Evolutionary conservation across 345 rosid species (phyloP), one percentile per base, ranked within the genome.

Genomic region (Populus davidiana): DNA sequence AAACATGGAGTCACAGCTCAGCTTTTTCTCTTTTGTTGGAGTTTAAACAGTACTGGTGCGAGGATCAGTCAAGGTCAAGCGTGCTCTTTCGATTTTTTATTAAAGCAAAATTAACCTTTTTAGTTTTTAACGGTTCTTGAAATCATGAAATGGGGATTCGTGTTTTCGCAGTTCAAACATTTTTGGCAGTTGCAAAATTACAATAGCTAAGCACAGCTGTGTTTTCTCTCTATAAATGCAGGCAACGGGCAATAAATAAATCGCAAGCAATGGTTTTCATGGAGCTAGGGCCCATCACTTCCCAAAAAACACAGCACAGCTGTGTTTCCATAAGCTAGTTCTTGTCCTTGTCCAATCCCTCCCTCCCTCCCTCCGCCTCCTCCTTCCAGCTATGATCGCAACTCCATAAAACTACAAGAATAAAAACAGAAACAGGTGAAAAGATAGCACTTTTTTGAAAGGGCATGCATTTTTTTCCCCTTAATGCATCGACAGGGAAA

Each of bases 401-500:
- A 71, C 52, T 25, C 11, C 75, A 71, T 21, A 54, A 10, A 21
- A 20, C 54, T 50, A 71, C 65, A 20, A 20, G 61, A 54, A 54
- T 36, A 52, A 31, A 71, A 71, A 71, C 75, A 33, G 52, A 71
- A 50, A 71, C 75, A 52, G 75, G 35, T 12, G 35, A 71, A 49
- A 71, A 33, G 29, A 47, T 12, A 1, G 5, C 61, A 43, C 36
- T 70, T 25, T 43, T 47, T 23, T 49, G 23, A 16, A 47, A 70
- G 29, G 36, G 18, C 14, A 44, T 33, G 36, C 36, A 33, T 33
- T 41, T 39, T 9, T 39, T 2, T 0, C 9, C 12, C 11, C 44
- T 41, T 11, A 41, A 41, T 9, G 12, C 9, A 41, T 9, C 44
- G 44, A 9, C 44, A 41, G 11, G 12, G 44, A 41, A 41, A 41